Conservation (phyloP, 2,329 filamentous ascomycete species). For the Trichoderma brevicompactum region DNA sequence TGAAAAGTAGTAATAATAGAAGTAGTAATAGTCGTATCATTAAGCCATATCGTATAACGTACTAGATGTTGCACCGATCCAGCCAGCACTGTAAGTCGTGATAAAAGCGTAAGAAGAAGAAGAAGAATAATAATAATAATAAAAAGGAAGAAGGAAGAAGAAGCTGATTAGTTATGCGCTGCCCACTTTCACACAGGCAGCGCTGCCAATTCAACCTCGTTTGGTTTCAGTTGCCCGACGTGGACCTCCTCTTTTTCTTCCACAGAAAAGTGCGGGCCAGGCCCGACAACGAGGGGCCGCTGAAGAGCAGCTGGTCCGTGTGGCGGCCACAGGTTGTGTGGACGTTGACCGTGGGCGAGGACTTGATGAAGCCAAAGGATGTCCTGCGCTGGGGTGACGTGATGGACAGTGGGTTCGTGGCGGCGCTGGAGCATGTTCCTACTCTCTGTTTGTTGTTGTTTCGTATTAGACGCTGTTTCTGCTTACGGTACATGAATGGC, state of each 20-base stretch:
- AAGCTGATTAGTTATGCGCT: neutral
- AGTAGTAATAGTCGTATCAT: constrained; percentile 21
- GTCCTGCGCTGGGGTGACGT: constrained; percentile 35
- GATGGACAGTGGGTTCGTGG: constrained; percentile 23
- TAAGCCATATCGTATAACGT: constrained; percentile 26
- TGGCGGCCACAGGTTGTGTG: constrained; percentile 61
- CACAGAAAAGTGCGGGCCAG: constrained; percentile 42
- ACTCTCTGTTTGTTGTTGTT: constrained; percentile 20
- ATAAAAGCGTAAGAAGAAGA: neutral
- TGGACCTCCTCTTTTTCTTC: constrained; percentile 13
- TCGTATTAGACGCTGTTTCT: neutral
- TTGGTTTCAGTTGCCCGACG: constrained; percentile 13
- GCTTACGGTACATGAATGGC: neutral
- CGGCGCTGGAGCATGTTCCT: constrained; percentile 17
- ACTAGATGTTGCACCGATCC: constrained; percentile 27
- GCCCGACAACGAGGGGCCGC: constrained; percentile 52
- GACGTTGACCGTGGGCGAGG: constrained; percentile 52
- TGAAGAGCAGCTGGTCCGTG: constrained; percentile 57
- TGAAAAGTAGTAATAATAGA: neutral
- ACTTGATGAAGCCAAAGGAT: constrained; percentile 42
- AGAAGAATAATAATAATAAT: neutral
- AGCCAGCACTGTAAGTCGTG: constrained; percentile 28
- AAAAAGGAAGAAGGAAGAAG: neutral
- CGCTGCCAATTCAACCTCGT: neutral
- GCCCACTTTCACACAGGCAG: constrained; percentile 6